phyloP scores from a whole-genome alignment of 768 basidiomycete genomes.

The Strobilomyces confusus region DNA sequence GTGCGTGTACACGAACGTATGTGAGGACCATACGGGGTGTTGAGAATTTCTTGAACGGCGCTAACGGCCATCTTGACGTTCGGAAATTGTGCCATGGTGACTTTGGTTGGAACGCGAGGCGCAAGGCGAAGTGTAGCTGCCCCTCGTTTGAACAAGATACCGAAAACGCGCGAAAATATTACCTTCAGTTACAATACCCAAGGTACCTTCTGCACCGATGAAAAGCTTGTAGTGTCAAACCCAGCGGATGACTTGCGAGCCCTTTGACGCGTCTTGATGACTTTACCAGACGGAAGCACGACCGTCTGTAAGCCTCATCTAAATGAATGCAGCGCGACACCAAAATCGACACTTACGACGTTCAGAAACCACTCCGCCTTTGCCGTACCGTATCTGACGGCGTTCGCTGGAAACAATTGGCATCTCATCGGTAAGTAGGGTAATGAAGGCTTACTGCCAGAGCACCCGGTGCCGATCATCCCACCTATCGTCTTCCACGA shows the following conservation, averaged over 20 bases:
- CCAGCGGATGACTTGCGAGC: constrained; percentile 85
- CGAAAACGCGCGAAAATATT: not conserved
- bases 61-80: constrained; percentile 71
- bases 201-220: constrained; percentile 85
- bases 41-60: constrained; percentile 79
- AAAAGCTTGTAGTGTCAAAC: constrained; percentile 87
- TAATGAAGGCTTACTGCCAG: constrained; percentile 57
- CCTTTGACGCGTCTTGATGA: constrained; percentile 79
- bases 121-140: constrained; percentile 79
- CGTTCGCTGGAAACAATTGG: constrained; percentile 49
- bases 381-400: constrained; percentile 84
- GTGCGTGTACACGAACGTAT: constrained; percentile 51
- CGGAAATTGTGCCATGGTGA: constrained; percentile 86
- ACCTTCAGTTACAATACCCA: constrained; percentile 90
- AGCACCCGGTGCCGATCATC: constrained; percentile 85
- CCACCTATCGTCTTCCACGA: constrained; percentile 69
- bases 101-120: constrained; percentile 76
- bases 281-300: constrained; percentile 78
- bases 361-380: constrained; percentile 87
- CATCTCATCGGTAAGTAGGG: not conserved
- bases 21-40: constrained; percentile 60
- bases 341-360: constrained; percentile 42
- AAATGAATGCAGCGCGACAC: not conserved
- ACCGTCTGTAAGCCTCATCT: constrained; percentile 52
- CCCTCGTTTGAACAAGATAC: not conserved